Base-by-base conservation (phyloP, 148 eudicot species). In the Rhododendron henanense region DNA sequence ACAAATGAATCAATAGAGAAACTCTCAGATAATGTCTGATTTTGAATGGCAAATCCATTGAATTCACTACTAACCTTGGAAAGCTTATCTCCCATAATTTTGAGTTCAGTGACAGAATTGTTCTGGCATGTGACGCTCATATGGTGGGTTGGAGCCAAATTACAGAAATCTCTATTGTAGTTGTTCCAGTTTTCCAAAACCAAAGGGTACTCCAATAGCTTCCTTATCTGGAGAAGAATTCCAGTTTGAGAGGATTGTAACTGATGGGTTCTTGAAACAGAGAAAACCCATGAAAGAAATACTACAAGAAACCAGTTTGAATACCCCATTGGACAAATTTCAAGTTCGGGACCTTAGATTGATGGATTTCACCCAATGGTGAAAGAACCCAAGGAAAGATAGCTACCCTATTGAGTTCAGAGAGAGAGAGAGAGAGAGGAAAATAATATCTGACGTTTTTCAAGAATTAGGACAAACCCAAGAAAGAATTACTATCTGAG, bases 1-100 rank as follows among this genome's bases (percentile, higher is more conserved):
- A 94, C 90, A 85, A 94, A 90, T 33, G 96, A 92, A 84, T 92
- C 94, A 86, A 94, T 90, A 11, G 93, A 92, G 89, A 94, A 94
- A 80, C 87, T 87, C 25, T 83, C 53, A 31, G 96, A 94, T 59
- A 94, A 88, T 16, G 94, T 94, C 33, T 85, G 87, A 37, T 89
- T 88, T 3, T 87, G 86, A 31, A 94, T 81, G 37, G 96, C 90
- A 85, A 84, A 90, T 19, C 96, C 96, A 65, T 59, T 85, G 87
- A 92, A 91, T 47, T 90, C 85, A 87, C 87, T 88, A 88, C 87
- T 88, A 21, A 86, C 90, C 85, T 89, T 81, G 19, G 76, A 65
- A 84, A 86, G 87, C 91, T 90, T 92, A 73, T 90, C 88, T 55
- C 96, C 96, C 88, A 81, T 89, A 28, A 94, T 90, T 81, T 87